phyloP scores from a whole-genome alignment of 1,139 yeast species.

The Pichia sp. region DNA sequence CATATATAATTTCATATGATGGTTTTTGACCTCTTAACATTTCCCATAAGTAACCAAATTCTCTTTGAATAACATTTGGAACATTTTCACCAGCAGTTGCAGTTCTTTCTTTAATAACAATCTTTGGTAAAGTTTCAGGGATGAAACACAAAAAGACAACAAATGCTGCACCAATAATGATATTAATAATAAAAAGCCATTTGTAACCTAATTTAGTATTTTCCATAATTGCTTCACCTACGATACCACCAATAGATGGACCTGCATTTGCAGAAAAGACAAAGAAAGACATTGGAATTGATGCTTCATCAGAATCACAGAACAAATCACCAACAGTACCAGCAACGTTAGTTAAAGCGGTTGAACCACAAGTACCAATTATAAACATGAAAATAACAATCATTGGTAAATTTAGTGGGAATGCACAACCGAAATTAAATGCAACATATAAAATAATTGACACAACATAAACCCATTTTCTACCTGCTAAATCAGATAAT shows the following conservation, averaged over 20 bases:
- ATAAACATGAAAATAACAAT: constrained; percentile 30
- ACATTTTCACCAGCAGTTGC: constrained; percentile 21
- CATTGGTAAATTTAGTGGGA: constrained; percentile 33
- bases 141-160: constrained; percentile 20
- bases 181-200: constrained; percentile 29
- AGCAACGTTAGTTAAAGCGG: constrained; percentile 31
- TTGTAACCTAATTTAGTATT: constrained; percentile 25
- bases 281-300: constrained; percentile 30
- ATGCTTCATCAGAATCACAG: constrained; percentile 29
- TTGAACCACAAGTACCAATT: constrained; percentile 31
- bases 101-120: constrained; percentile 28
- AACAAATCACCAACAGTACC: constrained; percentile 31
- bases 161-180: constrained; percentile 26
- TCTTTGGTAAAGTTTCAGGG: constrained; percentile 31
- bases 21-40: constrained; percentile 17
- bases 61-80: constrained; percentile 23
- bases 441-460: constrained; percentile 46
- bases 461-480: constrained; percentile 61
- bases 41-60: constrained; percentile 19
- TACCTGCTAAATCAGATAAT: constrained; percentile 59
- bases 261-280: constrained; percentile 30
- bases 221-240: constrained; percentile 30
- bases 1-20: constrained; percentile 16
- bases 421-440: constrained; percentile 57
- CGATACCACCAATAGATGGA: constrained; percentile 31